Evolutionary conservation across 2,329 filamentous ascomycete genomes (phyloP).

Genomic region (Sclerotinia spermophila): DNA sequence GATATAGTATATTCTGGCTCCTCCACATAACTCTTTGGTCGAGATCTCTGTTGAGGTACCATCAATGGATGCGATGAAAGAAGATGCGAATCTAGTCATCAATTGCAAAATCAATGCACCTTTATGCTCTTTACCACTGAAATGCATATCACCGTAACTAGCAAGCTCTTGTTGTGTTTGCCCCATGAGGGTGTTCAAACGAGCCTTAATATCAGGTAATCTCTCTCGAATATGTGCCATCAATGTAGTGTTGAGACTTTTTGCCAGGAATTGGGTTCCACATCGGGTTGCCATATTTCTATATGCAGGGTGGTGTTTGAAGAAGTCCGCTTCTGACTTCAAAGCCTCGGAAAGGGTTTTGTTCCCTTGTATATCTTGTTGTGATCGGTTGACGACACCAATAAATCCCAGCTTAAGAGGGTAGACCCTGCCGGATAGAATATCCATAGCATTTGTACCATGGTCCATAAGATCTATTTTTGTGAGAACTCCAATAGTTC

Average conservation of each 20-base stretch:
- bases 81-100: conserved; percentile 97
- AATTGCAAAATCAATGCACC: conserved; percentile 92
- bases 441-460: conserved; percentile 95
- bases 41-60: conserved; percentile 98
- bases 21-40: conserved; percentile 63
- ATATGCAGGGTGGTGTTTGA: conserved; percentile 95
- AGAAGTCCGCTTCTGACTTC: conserved; percentile 88
- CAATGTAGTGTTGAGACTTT: conserved; percentile 89
- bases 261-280: conserved; percentile 90
- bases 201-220: conserved; percentile 94
- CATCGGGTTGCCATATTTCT: conserved; percentile 92
- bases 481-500: conserved; percentile 94
- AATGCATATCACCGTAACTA: conserved; percentile 96
- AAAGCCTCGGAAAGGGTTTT: conserved; percentile 93
- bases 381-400: conserved; percentile 94
- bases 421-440: conserved; percentile 94
- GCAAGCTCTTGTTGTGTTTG: conserved; percentile 98
- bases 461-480: conserved; percentile 99
- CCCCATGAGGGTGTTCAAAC: conserved; percentile 98
- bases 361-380: conserved; percentile 95
- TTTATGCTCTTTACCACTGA: conserved; percentile 93
- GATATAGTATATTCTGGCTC: conserved; percentile 38
- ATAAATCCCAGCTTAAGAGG: conserved; percentile 97
- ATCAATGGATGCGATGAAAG: conserved; percentile 97
- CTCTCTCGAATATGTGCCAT: conserved; percentile 96